Base-by-base conservation (phyloP, 345 rosid genomes). In the Jatropha curcas region DNA sequence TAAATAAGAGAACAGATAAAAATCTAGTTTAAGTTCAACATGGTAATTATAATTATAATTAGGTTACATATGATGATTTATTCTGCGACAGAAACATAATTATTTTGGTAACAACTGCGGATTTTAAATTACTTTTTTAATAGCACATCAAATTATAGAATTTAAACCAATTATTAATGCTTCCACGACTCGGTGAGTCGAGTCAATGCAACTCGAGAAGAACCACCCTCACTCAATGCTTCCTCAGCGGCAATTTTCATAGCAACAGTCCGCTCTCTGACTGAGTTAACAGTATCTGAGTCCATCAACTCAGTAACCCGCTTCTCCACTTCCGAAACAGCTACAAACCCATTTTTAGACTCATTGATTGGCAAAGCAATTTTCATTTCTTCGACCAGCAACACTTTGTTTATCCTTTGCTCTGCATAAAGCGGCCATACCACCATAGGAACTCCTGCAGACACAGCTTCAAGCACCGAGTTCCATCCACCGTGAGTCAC, bases 321-420 rank as follows among this genome's bases (percentile, higher is more conserved):
- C 76, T 79, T 77, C 84, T 88, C 92, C 62, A 90, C 83, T 76
- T 85, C 91, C 1, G 1, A 24, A 0, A 86, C 79, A 4, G 79
- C 71, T 80, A 88, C 90, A 10, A 85, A 82, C 50, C 90, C 88
- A 0, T 65, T 58, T 25, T 86, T 81, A 0, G 84, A 79, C 76
- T 82, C 84, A 2, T 39, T 63, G 80, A 88, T 77, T 1, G 87
- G 71, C 50, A 89, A 68, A 1, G 88, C 96, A 4, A 92, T 75
- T 76, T 81, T 82, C 76, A 87, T 75, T 77, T 85, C 94, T 13
- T 84, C 88, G 67, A 90, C 96, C 56, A 92, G 6, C 60, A 83
- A 0, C 6, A 48, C 52, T 7, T n/a, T 17, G 17, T 48, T 48
- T 4, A 48, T 0, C 52, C 5, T 48, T 48, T 48, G 52, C n/a